Evolutionary conservation across 2,329 filamentous ascomycete species (phyloP).

Genomic region (Fusarium euwallaceae): DNA sequence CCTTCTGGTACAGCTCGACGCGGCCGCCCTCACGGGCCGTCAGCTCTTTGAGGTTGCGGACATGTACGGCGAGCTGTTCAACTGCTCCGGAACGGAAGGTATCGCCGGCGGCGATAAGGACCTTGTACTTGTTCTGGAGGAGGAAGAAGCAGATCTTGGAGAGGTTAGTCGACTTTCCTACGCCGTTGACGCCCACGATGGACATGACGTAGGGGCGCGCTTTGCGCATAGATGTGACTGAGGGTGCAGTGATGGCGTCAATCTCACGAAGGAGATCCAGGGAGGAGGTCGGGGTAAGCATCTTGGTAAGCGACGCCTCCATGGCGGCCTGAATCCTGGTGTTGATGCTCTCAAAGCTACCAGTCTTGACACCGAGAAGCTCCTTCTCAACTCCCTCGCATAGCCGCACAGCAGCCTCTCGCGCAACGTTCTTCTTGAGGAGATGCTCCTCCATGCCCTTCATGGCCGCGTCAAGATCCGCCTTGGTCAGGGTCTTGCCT

Average conservation of each 20-base stretch:
- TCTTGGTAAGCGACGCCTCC: constrained; percentile 92
- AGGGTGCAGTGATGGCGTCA: constrained; percentile 78
- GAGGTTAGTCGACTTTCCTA: constrained; percentile 97
- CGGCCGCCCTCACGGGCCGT: constrained; percentile 84
- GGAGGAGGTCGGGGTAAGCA: constrained; percentile 94
- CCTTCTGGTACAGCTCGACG: constrained; percentile 95
- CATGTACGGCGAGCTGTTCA: constrained; percentile 95
- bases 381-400: constrained; percentile 94
- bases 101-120: constrained; percentile 93
- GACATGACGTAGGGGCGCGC: constrained; percentile 94
- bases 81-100: constrained; percentile 98
- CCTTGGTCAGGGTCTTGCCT: constrained; percentile 90
- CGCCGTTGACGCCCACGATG: constrained; percentile 97
- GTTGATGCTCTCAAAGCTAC: constrained; percentile 90
- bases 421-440: constrained; percentile 94
- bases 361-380: constrained; percentile 90
- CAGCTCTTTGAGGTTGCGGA: constrained; percentile 91
- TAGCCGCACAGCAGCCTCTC: constrained; percentile 90
- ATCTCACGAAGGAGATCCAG: constrained; percentile 96
- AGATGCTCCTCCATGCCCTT: constrained; percentile 97
- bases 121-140: constrained; percentile 95
- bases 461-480: constrained; percentile 91
- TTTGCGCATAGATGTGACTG: constrained; percentile 71
- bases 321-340: constrained; percentile 86
- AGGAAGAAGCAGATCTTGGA: constrained; percentile 99